Percentiles rank a stretch among this genome's conserved stretches.
phyloP scores from a whole-genome alignment of 1,284 basidiomycete species.

The Phenoliferia sp. region DNA sequence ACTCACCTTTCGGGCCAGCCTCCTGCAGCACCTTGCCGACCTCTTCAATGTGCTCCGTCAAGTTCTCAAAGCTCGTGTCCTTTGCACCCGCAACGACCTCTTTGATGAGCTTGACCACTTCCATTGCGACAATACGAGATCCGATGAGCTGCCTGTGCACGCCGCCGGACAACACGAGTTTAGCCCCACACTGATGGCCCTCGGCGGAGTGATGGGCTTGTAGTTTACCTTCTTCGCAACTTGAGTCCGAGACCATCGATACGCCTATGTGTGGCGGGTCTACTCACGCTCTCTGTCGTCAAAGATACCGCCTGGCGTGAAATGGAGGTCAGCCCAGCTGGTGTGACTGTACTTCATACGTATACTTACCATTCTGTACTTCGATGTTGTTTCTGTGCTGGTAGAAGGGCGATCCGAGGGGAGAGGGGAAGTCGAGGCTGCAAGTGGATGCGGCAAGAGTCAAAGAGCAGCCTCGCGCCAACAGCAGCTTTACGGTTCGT shows the following conservation, averaged over 20 bases:
- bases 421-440: background rate
- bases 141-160: slow-evolving; percentile 72
- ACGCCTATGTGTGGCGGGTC: slow-evolving; percentile 16
- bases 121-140: slow-evolving; percentile 78
- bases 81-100: slow-evolving; percentile 82
- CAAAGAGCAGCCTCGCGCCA: no score
- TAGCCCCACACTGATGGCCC: background rate
- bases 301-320: background rate
- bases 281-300: slow-evolving; percentile 14
- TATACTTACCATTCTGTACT: background rate
- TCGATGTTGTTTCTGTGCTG: background rate
- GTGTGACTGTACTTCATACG: background rate
- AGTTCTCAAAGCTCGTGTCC: slow-evolving; percentile 80
- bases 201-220: background rate
- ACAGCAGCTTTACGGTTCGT: no score
- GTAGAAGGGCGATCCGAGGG: background rate
- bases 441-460: background rate
- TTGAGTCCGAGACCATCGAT: slow-evolving; percentile 22
- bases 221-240: slow-evolving; percentile 20
- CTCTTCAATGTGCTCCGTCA: slow-evolving; percentile 71
- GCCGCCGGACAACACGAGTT: background rate
- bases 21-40: slow-evolving; percentile 76
- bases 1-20: slow-evolving; percentile 84
- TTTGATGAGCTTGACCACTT: slow-evolving; percentile 79
- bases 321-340: background rate